These are phyloP conservation scores for Ustilago xerochloae DNA, from an alignment of 1,284 basidiomycete genomes.

Conservation along the genomic window DNA sequence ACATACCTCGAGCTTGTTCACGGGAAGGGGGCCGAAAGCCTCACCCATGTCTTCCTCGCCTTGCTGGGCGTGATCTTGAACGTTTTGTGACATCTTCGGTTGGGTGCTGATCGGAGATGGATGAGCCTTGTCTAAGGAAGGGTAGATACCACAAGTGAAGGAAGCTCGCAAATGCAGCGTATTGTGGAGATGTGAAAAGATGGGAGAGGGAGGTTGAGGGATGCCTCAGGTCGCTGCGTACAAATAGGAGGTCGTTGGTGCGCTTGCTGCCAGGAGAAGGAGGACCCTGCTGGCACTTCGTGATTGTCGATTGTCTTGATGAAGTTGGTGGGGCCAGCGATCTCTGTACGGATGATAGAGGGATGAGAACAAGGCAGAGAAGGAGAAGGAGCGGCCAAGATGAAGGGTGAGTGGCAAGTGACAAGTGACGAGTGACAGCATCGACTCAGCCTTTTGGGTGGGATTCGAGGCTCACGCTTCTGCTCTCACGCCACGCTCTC, in stretches of 20 bases:
- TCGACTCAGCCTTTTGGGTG: slow-evolving; percentile 11
- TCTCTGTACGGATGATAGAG: background rate
- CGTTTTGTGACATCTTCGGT: slow-evolving; percentile 32
- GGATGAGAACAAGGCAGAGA: background rate
- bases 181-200: background rate
- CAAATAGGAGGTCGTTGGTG: too few species aligned
- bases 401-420: background rate
- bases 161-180: background rate
- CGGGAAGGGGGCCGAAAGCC: slow-evolving; percentile 54
- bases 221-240: background rate
- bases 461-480: slow-evolving; percentile 4
- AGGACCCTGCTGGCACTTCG: too few species aligned
- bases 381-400: background rate
- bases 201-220: background rate
- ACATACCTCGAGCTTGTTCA: slow-evolving; percentile 61
- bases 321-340: background rate
- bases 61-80: slow-evolving; percentile 31
- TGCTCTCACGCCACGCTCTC: slow-evolving; percentile 5
- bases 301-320: background rate
- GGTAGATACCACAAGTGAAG: background rate
- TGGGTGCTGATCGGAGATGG: background rate
- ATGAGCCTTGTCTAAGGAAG: background rate
- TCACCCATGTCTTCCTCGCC: slow-evolving; percentile 52
- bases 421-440: background rate
- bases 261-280: too few species aligned